Evolutionary conservation across 768 basidiomycete genomes (phyloP).

Genomic region (Amanita polypyramis): DNA sequence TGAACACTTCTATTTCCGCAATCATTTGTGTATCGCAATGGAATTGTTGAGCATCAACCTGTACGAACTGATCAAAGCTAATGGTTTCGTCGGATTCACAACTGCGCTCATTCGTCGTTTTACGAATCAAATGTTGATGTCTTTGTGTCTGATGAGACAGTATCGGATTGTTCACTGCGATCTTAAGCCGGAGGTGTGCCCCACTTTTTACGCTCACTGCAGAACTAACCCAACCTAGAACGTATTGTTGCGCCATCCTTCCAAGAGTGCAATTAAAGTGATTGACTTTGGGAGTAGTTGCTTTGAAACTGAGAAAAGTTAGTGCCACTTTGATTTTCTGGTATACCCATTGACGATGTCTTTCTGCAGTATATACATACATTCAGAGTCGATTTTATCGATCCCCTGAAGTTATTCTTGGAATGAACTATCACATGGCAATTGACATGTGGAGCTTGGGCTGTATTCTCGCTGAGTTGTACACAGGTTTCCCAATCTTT

Average conservation of each 20-base stretch:
- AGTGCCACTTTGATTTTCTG: constrained; percentile 16
- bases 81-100: constrained; percentile 97
- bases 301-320: constrained; percentile 97
- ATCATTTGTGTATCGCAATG: constrained; percentile 96
- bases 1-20: constrained; percentile 96
- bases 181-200: constrained; percentile 88
- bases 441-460: constrained; percentile 99
- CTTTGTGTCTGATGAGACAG: constrained; percentile 87
- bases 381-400: constrained; percentile 99
- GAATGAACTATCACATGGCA: constrained; percentile 99
- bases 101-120: constrained; percentile 92
- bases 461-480: constrained; percentile 94
- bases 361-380: constrained; percentile 83
- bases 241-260: constrained; percentile 86
- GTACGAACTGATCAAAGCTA: constrained; percentile 98
- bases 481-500: constrained; percentile 97
- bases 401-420: constrained; percentile 98
- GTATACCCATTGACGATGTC: constrained; percentile 4
- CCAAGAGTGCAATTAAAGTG: constrained; percentile 94
- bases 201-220: neutral
- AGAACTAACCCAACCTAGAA: constrained; percentile 43
- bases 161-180: constrained; percentile 99
- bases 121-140: constrained; percentile 90
- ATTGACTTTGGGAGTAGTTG: constrained; percentile 99
- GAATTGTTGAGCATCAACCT: constrained; percentile 97